Percentiles rank a stretch among this genome's conserved stretches.
Conservation (phyloP, 352 stramenopile species). For the Phytopythium helicoides region DNA sequence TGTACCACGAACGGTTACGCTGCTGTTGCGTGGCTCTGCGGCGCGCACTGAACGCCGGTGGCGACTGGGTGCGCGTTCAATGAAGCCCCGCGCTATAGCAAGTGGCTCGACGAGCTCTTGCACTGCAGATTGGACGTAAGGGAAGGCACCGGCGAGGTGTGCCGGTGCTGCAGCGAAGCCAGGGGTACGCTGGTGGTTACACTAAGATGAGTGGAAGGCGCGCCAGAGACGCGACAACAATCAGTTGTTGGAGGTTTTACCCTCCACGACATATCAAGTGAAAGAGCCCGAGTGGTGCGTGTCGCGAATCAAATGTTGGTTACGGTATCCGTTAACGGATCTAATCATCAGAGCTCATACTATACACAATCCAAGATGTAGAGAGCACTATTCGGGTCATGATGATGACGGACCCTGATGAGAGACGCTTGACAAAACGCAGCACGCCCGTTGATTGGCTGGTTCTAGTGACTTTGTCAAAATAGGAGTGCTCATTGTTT, state of each 20-base stretch:
- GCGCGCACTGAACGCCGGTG: constrained; percentile 1
- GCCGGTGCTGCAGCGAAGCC: background rate
- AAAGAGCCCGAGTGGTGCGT: too few species aligned
- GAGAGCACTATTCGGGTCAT: constrained; percentile 11
- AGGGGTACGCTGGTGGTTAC: background rate
- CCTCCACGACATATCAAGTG: too few species aligned
- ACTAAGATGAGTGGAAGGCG: background rate
- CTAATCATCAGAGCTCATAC: too few species aligned
- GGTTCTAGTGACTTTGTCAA: background rate
- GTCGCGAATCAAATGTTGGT: background rate
- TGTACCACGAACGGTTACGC: too few species aligned
- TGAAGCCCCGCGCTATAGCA: too few species aligned
- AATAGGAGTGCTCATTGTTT: too few species aligned
- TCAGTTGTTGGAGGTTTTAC: constrained; percentile 1
- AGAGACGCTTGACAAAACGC: constrained; percentile 13
- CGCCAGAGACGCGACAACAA: constrained; percentile 1
- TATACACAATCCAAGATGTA: background rate
- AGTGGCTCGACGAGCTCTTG: too few species aligned
- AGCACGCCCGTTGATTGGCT: constrained; percentile 11
- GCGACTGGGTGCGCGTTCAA: too few species aligned
- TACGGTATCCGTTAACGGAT: too few species aligned
- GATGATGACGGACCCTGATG: constrained; percentile 21
- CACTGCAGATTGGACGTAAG: too few species aligned
- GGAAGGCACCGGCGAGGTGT: too few species aligned
- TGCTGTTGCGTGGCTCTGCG: constrained; percentile 4